Conservation (phyloP, 2,329 filamentous ascomycete genomes). For the Fusarium austroafricanum region DNA sequence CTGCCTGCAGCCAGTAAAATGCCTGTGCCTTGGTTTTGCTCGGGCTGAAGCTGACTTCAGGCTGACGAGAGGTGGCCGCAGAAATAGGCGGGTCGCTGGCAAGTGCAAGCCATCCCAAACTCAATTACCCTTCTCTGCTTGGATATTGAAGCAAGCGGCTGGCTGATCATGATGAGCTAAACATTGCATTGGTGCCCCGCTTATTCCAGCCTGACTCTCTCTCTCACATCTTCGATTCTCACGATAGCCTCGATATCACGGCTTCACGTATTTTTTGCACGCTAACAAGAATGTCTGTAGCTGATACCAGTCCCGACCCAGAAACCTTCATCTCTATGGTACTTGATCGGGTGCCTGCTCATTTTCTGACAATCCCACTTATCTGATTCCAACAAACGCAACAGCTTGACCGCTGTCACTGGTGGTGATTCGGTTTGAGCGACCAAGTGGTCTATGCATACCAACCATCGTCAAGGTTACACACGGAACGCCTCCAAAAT, state of each 20-base stretch:
- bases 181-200: background rate
- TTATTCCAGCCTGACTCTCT: background rate
- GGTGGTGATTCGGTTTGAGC: background rate
- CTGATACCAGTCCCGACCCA: background rate
- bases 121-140: constrained; percentile 11
- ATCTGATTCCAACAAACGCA: background rate
- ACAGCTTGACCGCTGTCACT: background rate
- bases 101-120: constrained; percentile 19
- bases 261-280: background rate
- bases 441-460: constrained; percentile 15
- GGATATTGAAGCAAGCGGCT: constrained; percentile 15
- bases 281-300: background rate
- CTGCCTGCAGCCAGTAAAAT: constrained; percentile 13
- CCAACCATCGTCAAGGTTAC: background rate
- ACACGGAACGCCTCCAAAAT: background rate
- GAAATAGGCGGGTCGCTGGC: background rate
- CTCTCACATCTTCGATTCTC: background rate
- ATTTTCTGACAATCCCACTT: background rate
- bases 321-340: background rate
- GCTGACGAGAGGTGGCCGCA: constrained; percentile 38
- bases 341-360: background rate
- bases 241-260: background rate
- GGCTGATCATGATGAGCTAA: constrained; percentile 9
- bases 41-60: constrained; percentile 37
- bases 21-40: constrained; percentile 15